Base-by-base conservation (phyloP, 2,329 filamentous ascomycete genomes). In the Aspergillus sp. region DNA sequence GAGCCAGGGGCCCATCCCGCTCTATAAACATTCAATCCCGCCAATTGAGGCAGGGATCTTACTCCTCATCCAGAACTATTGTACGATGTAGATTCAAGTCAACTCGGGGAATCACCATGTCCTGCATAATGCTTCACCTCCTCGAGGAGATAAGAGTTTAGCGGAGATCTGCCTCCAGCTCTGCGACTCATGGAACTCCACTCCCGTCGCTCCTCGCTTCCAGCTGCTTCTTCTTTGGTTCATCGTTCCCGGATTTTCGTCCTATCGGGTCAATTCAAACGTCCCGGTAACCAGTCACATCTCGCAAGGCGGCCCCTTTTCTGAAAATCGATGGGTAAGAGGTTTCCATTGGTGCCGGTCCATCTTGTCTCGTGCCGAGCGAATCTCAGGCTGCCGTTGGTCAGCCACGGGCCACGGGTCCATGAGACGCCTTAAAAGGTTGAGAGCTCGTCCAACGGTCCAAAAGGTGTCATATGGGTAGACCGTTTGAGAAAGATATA, bases 21-120 rank as follows among this genome's bases (percentile, higher is more conserved):
- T 19, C 23, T 23, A 11, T 41, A 19, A 49, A 30, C 25, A 60
- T 47, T 47, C 30, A 54, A 48, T 49, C 48, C 64, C 48, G 54
- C 57, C 59, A 30, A 64, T 63, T 41, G 61, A 60, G 55, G 64
- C 60, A 19, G 57, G 55, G 48, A 48, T 47, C 25, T 47, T 22
- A 34, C 25, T 30, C 49, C 28, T 61, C 58, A 55, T 50, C 59
- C 60, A 63, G 23, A 45, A 48, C 31, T 48, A 38, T 55, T 28
- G 49, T 1, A 19, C 19, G 19, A 19, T 19, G 19, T 52, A 28
- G n/a, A 30, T 52, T 30, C 48, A 22, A 48, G 41, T 61, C 48
- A 30, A 48, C 49, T 61, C 54, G 49, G 54, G 30, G n/a, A 63
- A 64, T 56, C 57, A 57, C 53, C 23, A 68, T 68, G 63, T 67